These are phyloP conservation scores for Scheffersomyces lignosus DNA, from an alignment of 805 yeast genomes.

Conservation along the genomic window DNA sequence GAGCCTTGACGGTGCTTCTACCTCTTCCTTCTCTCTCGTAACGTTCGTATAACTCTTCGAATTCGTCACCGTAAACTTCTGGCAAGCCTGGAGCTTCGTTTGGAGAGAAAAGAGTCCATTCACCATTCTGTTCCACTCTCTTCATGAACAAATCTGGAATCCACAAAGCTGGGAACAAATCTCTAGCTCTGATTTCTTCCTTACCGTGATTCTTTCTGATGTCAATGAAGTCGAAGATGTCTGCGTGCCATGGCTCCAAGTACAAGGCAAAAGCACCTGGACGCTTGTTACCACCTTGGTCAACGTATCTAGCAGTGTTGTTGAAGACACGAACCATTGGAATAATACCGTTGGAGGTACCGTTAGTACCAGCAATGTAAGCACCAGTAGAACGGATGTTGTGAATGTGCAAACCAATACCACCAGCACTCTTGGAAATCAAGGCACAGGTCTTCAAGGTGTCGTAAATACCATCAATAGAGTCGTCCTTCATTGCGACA, in stretches of 20 bases:
- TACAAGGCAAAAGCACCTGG: conserved; percentile 66
- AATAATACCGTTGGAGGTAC: conserved; percentile 61
- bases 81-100: conserved; percentile 58
- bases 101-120: conserved; percentile 62
- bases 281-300: conserved; percentile 66
- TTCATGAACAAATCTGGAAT: conserved; percentile 63
- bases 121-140: conserved; percentile 55
- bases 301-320: conserved; percentile 63
- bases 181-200: conserved; percentile 64
- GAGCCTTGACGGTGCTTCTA: conserved; percentile 52
- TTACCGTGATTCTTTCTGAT: conserved; percentile 64
- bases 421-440: conserved; percentile 63
- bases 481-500: conserved; percentile 63
- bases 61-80: conserved; percentile 58
- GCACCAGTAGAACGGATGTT: conserved; percentile 61
- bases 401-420: conserved; percentile 62
- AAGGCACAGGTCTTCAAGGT: conserved; percentile 62
- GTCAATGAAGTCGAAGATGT: conserved; percentile 58
- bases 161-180: conserved; percentile 63
- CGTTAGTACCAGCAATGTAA: conserved; percentile 62
- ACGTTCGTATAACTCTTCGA: conserved; percentile 48
- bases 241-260: conserved; percentile 65
- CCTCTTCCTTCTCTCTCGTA: conserved; percentile 55
- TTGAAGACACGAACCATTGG: conserved; percentile 66
- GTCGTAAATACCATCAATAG: conserved; percentile 63